These are phyloP conservation scores for Lactarius pseudohatsudake DNA, from an alignment of 768 basidiomycete species.

Conservation along the genomic window DNA sequence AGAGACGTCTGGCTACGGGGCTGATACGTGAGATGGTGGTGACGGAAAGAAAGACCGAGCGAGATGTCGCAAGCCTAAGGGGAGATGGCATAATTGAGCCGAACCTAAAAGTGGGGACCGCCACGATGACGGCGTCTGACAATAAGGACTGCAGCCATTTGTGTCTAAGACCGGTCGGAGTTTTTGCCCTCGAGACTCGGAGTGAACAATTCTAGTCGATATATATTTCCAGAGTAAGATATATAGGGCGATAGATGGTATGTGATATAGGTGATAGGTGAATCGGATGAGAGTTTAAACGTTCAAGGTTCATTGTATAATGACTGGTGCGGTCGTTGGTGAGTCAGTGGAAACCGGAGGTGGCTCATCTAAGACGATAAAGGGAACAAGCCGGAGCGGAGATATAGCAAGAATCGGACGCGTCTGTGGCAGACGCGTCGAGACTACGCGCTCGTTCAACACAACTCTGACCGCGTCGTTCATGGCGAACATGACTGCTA, in stretches of 20 bases:
- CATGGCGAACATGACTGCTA: conserved; percentile 23
- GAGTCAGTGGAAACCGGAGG: not conserved
- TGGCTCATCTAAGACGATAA: not conserved
- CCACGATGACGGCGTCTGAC: conserved; percentile 3
- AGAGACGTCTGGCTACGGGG: not conserved
- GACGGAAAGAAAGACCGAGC: conserved; percentile 7
- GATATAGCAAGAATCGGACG: conserved; percentile 5
- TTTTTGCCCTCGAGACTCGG: not conserved
- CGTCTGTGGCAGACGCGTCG: conserved; percentile 21
- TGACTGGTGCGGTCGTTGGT: conserved; percentile 8
- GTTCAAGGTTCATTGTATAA: not conserved
- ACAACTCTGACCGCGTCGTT: not conserved
- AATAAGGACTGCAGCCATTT: not conserved
- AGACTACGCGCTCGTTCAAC: not conserved
- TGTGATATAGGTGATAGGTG: no score
- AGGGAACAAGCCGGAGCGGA: conserved; percentile 3
- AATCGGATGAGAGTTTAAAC: no score
- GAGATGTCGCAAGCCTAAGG: not conserved
- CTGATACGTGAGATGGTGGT: not conserved
- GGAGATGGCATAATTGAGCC: conserved; percentile 6
- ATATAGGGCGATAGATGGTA: not conserved
- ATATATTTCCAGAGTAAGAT: not conserved
- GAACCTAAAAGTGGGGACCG: conserved; percentile 13
- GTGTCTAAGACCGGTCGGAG: conserved; percentile 1
- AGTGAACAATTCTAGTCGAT: not conserved